A percentile compares a stretch with the other conserved stretches of the same genome.
Conservation (phyloP, 331 rosid species). For the Malus hybrid region DNA sequence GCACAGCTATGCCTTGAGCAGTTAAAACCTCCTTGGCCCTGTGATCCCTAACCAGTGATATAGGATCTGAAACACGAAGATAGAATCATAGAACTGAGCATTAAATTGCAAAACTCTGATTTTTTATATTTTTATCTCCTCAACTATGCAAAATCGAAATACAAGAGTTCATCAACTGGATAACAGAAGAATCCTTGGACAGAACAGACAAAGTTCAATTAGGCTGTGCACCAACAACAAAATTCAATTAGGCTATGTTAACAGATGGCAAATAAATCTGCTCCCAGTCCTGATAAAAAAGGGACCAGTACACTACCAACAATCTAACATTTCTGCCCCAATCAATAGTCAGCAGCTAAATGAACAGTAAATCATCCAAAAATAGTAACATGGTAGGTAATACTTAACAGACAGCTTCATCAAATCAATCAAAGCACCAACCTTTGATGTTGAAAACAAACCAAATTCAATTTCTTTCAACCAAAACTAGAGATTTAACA, state of each 20-base stretch:
- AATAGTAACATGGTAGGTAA: background rate
- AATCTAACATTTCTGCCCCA: background rate
- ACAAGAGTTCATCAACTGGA: background rate
- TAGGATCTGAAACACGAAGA: conserved; percentile 57
- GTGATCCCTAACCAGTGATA: conserved; percentile 83
- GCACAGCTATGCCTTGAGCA: conserved; percentile 65
- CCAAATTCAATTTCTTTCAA: background rate
- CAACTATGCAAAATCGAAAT: background rate
- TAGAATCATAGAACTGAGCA: background rate
- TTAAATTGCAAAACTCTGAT: background rate
- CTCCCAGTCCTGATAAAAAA: background rate
- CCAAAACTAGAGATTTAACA: background rate
- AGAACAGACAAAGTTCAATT: background rate
- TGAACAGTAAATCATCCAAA: conserved; percentile 1
- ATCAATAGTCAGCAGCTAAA: background rate
- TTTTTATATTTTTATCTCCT: too few relatives aligned
- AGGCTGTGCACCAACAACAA: background rate
- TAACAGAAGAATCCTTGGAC: background rate
- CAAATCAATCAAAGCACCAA: conserved; percentile 15
- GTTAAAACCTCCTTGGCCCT: conserved; percentile 65
- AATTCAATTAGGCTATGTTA: background rate
- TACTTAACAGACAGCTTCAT: background rate
- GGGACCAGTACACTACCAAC: background rate
- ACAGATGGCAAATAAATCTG: background rate
- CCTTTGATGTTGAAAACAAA: background rate